Conservation (phyloP, 2,329 filamentous ascomycete species). For the Colletotrichum sp. region DNA sequence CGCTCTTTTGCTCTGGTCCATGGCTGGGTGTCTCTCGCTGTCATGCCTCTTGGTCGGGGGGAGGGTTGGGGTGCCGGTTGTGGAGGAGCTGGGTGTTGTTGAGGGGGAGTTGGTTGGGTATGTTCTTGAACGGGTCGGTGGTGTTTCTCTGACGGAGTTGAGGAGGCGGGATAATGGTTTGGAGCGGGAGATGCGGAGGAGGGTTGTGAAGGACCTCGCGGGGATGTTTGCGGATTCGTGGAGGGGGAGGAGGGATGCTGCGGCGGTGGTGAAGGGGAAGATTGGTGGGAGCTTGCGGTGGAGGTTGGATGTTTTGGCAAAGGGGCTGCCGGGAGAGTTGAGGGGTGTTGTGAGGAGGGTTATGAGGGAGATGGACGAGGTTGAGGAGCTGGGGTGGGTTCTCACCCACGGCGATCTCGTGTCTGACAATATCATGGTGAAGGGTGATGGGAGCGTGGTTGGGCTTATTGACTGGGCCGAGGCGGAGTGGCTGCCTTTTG, state of each 20-base stretch:
- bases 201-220: constrained; percentile 46
- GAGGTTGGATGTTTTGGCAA: constrained; percentile 41
- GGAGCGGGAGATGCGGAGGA: constrained; percentile 20
- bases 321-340: constrained; percentile 36
- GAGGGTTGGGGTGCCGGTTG: constrained; percentile 42
- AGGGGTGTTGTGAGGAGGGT: constrained; percentile 29
- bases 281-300: constrained; percentile 46
- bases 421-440: constrained; percentile 61
- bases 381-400: constrained; percentile 55
- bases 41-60: no score
- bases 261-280: constrained; percentile 26
- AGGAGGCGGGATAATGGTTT: constrained; percentile 12
- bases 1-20: no score
- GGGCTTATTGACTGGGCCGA: constrained; percentile 72
- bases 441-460: constrained; percentile 31
- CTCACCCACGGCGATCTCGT: constrained; percentile 67
- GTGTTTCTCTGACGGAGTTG: constrained; percentile 42
- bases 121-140: constrained; percentile 44
- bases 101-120: constrained; percentile 42
- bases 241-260: constrained; percentile 23
- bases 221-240: constrained; percentile 43
- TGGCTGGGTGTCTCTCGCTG: no score
- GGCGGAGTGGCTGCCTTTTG: constrained; percentile 65
- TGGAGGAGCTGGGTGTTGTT: constrained; percentile 34
- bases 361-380: constrained; percentile 31